A percentile compares a stretch with the other conserved stretches of the same genome.
phyloP scores from a whole-genome alignment of 352 stramenopile species.

The Peronospora farinosa region DNA sequence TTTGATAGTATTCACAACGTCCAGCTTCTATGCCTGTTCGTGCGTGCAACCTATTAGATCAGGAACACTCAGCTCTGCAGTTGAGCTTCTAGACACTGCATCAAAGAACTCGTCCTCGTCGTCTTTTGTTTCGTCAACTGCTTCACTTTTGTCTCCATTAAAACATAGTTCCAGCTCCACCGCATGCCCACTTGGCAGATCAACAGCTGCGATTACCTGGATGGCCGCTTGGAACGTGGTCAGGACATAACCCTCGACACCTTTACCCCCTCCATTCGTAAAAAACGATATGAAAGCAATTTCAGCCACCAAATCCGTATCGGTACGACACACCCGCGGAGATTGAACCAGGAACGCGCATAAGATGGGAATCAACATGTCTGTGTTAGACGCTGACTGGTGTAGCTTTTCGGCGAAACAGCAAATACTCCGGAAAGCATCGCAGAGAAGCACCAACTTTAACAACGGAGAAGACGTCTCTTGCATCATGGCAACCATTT shows the following conservation, averaged over 20 bases:
- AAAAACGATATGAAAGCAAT: conserved; percentile 76
- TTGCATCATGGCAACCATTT: conserved; percentile 43
- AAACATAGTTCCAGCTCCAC: conserved; percentile 55
- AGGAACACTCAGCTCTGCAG: background rate
- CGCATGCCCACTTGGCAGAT: conserved; percentile 42
- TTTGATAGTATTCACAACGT: conserved; percentile 19
- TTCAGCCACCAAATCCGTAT: conserved; percentile 53
- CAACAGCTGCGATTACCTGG: conserved; percentile 61
- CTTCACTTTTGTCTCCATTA: conserved; percentile 28
- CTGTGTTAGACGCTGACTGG: conserved; percentile 52
- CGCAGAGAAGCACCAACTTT: conserved; percentile 60
- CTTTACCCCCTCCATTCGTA: conserved; percentile 64
- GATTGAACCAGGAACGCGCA: conserved; percentile 54
- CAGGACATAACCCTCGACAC: conserved; percentile 70
- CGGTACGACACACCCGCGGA: conserved; percentile 18
- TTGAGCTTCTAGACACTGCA: conserved; percentile 26
- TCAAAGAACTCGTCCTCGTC: conserved; percentile 58
- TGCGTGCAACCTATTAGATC: background rate
- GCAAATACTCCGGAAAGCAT: conserved; percentile 54
- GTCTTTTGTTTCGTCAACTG: conserved; percentile 22
- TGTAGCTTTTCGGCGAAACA: conserved; percentile 62
- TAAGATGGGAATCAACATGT: conserved; percentile 67
- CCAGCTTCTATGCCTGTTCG: conserved; percentile 4
- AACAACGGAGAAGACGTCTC: conserved; percentile 43
- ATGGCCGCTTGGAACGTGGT: conserved; percentile 70